These are phyloP conservation scores for Cardiospermum halicacabum DNA, from an alignment of 345 rosid species.

Conservation along the genomic window DNA sequence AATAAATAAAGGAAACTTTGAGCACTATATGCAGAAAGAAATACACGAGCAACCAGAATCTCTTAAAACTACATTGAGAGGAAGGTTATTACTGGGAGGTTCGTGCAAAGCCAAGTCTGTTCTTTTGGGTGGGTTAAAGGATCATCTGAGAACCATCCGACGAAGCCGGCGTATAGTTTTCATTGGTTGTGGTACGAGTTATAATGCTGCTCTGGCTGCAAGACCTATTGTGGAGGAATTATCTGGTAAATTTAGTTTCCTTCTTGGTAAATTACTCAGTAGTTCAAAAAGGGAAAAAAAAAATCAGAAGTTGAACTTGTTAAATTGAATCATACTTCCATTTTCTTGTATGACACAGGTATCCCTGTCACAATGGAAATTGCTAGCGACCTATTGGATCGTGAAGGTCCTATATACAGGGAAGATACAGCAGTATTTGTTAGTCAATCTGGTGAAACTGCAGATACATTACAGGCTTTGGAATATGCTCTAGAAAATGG, in stretches of 20 bases:
- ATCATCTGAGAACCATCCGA: conserved; percentile 85
- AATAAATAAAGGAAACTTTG: conserved; percentile 83
- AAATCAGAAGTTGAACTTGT: neutral
- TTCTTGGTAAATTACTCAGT: conserved; percentile 5
- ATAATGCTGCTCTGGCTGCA: conserved; percentile 93
- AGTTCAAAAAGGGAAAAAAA: too few relatives aligned
- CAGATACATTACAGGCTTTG: conserved; percentile 80
- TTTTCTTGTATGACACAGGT: conserved; percentile 37
- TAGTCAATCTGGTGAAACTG: conserved; percentile 99
- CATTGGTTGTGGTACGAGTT: conserved; percentile 96
- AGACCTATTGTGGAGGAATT: conserved; percentile 96
- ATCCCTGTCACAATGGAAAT: conserved; percentile 98
- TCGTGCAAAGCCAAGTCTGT: conserved; percentile 78
- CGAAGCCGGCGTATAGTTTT: conserved; percentile 90
- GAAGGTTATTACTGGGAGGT: conserved; percentile 89
- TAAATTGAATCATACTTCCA: conserved; percentile 1
- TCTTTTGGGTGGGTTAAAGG: conserved; percentile 93
- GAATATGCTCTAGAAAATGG: conserved; percentile 85
- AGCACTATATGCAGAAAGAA: conserved; percentile 98
- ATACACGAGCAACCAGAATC: conserved; percentile 99
- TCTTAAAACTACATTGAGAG: conserved; percentile 92
- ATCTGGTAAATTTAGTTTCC: conserved; percentile 53
- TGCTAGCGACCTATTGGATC: conserved; percentile 91
- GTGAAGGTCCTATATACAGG: conserved; percentile 95
- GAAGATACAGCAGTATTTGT: conserved; percentile 97